Evolutionary conservation across 345 rosid species (phyloP).

Genomic region (Psidium friedrichsthalianum): DNA sequence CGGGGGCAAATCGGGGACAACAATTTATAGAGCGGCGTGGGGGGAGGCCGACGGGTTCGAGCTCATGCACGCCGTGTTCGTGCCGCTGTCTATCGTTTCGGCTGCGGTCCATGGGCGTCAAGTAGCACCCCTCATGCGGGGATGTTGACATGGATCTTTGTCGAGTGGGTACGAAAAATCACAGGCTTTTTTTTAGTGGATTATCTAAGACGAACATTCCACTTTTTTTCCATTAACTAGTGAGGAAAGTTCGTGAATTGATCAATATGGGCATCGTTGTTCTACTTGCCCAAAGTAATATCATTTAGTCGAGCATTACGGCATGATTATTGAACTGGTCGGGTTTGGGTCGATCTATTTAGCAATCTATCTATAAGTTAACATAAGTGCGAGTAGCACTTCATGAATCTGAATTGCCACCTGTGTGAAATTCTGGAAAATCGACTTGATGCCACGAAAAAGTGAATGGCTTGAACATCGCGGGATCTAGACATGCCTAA

Average conservation of each 20-base stretch:
- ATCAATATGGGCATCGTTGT: not conserved
- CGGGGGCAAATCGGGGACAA: not conserved
- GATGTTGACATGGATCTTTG: rapidly evolving
- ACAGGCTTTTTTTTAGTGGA: not conserved
- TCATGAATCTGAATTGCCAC: rapidly evolving
- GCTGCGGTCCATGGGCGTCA: not conserved
- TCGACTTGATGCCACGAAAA: not conserved
- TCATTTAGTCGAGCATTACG: rapidly evolving
- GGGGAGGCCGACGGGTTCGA: not conserved
- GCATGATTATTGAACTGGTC: not conserved
- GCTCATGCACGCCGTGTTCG: not conserved
- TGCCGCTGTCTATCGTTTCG: rapidly evolving
- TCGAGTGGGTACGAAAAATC: not conserved
- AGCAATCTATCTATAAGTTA: rapidly evolving
- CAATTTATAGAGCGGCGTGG: not conserved
- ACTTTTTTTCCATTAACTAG: not conserved
- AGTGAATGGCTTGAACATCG: not conserved
- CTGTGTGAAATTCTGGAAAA: not conserved
- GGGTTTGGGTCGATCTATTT: rapidly evolving
- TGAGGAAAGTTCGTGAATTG: not conserved
- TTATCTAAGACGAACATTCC: not conserved
- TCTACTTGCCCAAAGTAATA: not conserved
- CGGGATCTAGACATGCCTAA: not conserved
- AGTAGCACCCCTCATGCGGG: not conserved
- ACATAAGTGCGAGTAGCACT: rapidly evolving